These are phyloP conservation scores for Leucogyrophana mollusca DNA, from an alignment of 768 basidiomycete species.

Conservation along the genomic window DNA sequence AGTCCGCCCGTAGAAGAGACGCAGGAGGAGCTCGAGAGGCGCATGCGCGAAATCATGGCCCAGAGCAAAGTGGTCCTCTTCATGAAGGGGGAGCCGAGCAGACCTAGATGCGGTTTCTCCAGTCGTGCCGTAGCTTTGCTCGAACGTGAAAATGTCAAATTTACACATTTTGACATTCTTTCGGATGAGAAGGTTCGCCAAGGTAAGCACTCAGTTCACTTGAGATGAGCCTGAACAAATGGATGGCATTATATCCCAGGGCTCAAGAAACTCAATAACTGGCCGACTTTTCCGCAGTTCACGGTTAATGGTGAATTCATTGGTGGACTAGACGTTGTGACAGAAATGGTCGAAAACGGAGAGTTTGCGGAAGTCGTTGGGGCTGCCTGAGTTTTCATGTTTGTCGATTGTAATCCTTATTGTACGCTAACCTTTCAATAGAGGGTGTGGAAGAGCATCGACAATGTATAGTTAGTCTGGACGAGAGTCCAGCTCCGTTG, in stretches of 20 bases:
- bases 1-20: conserved; percentile 46
- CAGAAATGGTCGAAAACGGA: conserved; percentile 81
- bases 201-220: conserved; percentile 42
- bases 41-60: conserved; percentile 74
- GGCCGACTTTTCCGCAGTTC: conserved; percentile 89
- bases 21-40: conserved; percentile 60
- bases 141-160: conserved; percentile 60
- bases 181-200: conserved; percentile 78
- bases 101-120: conserved; percentile 85
- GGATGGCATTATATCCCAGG: no score
- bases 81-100: conserved; percentile 85
- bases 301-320: conserved; percentile 89
- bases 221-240: not conserved
- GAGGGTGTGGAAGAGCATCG: no score
- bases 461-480: no score
- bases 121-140: conserved; percentile 70
- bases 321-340: conserved; percentile 91
- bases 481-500: no score
- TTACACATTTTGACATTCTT: conserved; percentile 82
- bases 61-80: conserved; percentile 79
- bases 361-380: conserved; percentile 60
- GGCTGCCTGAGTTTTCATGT: conserved; percentile 17
- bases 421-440: no score
- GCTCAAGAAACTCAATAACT: conserved; percentile 77
- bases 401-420: no score